phyloP scores from a whole-genome alignment of 257 asterid genomes.

The Rubia yunnanensis region DNA sequence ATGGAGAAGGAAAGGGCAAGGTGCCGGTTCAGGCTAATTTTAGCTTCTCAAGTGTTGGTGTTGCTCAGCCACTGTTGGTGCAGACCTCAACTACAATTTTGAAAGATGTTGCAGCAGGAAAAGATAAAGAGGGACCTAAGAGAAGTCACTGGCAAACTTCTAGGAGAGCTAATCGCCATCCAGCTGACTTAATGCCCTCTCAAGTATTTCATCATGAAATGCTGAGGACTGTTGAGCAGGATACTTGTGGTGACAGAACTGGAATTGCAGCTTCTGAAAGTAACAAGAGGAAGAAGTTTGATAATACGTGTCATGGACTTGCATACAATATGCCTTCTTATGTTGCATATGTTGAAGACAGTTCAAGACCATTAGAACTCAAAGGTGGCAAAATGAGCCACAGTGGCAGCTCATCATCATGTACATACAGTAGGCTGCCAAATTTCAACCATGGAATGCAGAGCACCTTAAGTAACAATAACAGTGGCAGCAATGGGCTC shows the following conservation, averaged over 20 bases:
- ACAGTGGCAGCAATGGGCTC: slow-evolving; percentile 13
- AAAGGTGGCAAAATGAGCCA: slow-evolving; percentile 17
- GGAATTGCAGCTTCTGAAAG: slow-evolving; percentile 21
- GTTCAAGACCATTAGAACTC: slow-evolving; percentile 22
- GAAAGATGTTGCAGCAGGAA: slow-evolving; percentile 17
- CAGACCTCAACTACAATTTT: slow-evolving; percentile 24
- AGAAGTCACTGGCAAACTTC: slow-evolving; percentile 27
- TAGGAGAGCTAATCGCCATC: slow-evolving; percentile 15
- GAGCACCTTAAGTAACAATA: slow-evolving; percentile 20
- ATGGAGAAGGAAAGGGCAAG: slow-evolving; percentile 23
- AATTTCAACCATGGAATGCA: slow-evolving; percentile 20
- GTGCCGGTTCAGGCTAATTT: slow-evolving; percentile 29
- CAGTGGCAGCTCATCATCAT: slow-evolving; percentile 22
- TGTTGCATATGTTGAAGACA: slow-evolving; percentile 20
- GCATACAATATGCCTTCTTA: slow-evolving; percentile 25
- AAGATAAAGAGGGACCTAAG: slow-evolving; percentile 32
- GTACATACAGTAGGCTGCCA: slow-evolving; percentile 16
- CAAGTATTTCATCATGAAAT: slow-evolving; percentile 23
- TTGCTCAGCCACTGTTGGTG: slow-evolving; percentile 23
- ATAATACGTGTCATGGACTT: slow-evolving; percentile 19
- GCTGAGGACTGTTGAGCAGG: slow-evolving; percentile 16
- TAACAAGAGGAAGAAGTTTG: slow-evolving; percentile 21
- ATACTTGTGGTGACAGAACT: slow-evolving; percentile 16
- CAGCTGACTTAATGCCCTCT: slow-evolving; percentile 23
- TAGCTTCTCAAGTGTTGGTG: slow-evolving; percentile 17